Base-by-base conservation (phyloP, 2,329 filamentous ascomycete genomes). In the Tricladium varicosporioides region DNA sequence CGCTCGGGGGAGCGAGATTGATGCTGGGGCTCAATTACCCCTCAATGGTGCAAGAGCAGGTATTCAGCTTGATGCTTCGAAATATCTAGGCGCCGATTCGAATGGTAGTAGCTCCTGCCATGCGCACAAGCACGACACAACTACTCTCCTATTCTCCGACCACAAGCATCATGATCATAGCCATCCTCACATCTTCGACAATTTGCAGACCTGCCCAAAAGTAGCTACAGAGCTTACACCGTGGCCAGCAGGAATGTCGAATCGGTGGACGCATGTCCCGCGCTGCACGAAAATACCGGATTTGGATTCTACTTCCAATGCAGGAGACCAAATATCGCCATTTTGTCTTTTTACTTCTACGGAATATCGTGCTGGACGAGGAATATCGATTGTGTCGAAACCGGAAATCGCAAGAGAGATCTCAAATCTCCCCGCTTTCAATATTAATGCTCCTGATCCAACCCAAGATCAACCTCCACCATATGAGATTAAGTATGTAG, bases 311-410 rank as follows among this genome's bases (percentile, higher is more conserved):
- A 36, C 5, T 27, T 8, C 15, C 5, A 43, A 53, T 32, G 16
- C 14, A 11, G 18, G 8, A 51, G 31, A 36, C 10, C 46, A 4
- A 19, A 33, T 13, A 27, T 48, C 46, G 15, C 14, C 54, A 11
- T 63, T 57, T 27, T 65, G 63, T 27, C 42, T 56, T 15, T 62
- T 54, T 27, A 60, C 56, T 27, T 56, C 55, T 1, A 5, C 47
- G 14, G 36, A 10, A 7, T 61, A 62, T 45, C 44, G 32, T n/a
- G 22, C 33, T 13, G 47, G 51, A 16, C 51, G 62, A 11, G 62
- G 62, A 5, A 59, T 64, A 18, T 57, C 62, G 2, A 19, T 63
- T 16, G 22, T 62, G 13, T 63, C 62, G 8, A 61, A 47, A 22
- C 60, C 62, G 2, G 31, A n/a, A 5, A 61, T 62, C 15, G 60